Conservation (phyloP, 352 stramenopile species). For the Blastocystis sp. region DNA sequence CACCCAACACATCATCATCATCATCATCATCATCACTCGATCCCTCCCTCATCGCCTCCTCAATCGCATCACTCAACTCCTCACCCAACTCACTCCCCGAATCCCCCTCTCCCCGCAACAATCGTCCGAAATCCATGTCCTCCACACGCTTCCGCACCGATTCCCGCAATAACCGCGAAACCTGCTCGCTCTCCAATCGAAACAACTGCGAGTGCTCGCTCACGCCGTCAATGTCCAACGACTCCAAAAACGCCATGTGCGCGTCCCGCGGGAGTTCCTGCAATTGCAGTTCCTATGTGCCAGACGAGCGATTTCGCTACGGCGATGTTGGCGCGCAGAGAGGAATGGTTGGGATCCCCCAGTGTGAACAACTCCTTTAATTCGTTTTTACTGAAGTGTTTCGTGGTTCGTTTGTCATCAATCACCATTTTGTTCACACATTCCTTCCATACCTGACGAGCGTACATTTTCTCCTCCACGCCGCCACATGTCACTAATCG, state of each 20-base stretch:
- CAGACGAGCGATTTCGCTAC: background rate
- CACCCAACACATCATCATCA: background rate
- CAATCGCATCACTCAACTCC: background rate
- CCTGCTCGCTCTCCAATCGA: background rate
- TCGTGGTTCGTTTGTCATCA: background rate
- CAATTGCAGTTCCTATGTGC: background rate
- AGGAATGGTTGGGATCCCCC: background rate
- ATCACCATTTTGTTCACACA: conserved; percentile 50
- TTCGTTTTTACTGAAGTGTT: conserved; percentile 1
- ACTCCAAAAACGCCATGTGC: conserved; percentile 18
- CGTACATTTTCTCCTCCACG: conserved; percentile 79
- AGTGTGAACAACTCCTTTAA: conserved; percentile 24
- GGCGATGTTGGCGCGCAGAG: background rate
- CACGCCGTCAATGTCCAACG: conserved; percentile 32
- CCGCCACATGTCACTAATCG: conserved; percentile 74
- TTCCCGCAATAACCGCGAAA: background rate
- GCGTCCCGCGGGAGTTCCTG: background rate
- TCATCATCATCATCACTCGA: background rate
- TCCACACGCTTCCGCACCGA: background rate
- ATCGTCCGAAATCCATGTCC: background rate
- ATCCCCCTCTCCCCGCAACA: background rate
- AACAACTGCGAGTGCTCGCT: conserved; percentile 44
- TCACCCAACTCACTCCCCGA: background rate
- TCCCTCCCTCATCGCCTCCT: background rate
- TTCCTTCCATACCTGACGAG: conserved; percentile 65